phyloP scores from a whole-genome alignment of 208 protist species.

The Wallacemonas collosoma region DNA sequence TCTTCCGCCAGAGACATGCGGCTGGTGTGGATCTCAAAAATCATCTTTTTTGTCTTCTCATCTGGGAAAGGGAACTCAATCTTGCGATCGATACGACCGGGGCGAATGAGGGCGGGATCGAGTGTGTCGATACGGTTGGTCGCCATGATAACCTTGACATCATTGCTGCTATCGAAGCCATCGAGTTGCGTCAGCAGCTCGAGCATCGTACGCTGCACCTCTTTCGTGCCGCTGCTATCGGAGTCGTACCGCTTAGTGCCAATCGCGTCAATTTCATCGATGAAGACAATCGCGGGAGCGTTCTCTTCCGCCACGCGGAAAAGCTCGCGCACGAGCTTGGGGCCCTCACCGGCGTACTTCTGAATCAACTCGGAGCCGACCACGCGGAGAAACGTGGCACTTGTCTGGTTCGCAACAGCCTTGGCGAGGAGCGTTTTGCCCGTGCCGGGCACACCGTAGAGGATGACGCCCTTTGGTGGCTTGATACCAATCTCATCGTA shows the following conservation, averaged over 20 bases:
- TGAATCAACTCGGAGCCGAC: conserved; percentile 99
- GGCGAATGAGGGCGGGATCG: conserved; percentile 99
- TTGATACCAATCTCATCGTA: conserved; percentile 99
- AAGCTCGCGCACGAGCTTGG: conserved; percentile 99
- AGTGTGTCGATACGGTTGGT: conserved; percentile 99
- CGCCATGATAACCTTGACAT: conserved; percentile 99
- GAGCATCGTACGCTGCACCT: conserved; percentile 99
- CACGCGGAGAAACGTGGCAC: conserved; percentile 99
- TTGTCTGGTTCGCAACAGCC: conserved; percentile 99
- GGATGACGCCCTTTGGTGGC: conserved; percentile 99
- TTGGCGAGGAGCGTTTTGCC: conserved; percentile 99
- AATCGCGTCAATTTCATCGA: conserved; percentile 99
- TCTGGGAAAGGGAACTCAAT: conserved; percentile 99
- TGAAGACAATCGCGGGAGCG: conserved; percentile 99
- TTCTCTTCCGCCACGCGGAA: conserved; percentile 99
- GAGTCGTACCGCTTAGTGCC: conserved; percentile 99
- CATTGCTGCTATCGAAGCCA: conserved; percentile 99
- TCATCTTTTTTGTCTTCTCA: conserved; percentile 98
- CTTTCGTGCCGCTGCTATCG: conserved; percentile 97
- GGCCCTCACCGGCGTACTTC: conserved; percentile 99
- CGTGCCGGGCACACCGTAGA: conserved; percentile 99
- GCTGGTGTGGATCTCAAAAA: conserved; percentile 99
- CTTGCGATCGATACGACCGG: conserved; percentile 99
- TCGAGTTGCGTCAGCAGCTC: conserved; percentile 99
- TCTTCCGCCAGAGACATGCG: conserved; percentile 99